Percentiles rank a stretch among this genome's conserved stretches.
Evolutionary conservation across 768 basidiomycete species (phyloP).

Genomic region (Grammothele lineata): DNA sequence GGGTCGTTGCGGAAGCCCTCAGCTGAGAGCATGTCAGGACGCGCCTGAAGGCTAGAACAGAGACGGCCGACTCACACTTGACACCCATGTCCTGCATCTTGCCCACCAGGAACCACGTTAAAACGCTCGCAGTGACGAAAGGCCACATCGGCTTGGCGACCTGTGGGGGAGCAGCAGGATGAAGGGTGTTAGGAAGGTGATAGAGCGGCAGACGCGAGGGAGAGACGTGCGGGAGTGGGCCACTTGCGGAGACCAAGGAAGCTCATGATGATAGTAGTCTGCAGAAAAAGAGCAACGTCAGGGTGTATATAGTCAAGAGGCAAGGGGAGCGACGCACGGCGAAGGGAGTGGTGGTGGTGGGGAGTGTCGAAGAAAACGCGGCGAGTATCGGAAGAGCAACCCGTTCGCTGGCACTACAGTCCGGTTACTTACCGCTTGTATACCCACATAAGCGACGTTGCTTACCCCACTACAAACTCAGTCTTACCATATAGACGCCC

Average conservation of each 20-base stretch:
- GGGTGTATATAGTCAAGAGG: too few relatives aligned
- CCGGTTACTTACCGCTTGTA: too few relatives aligned
- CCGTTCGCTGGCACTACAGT: too few relatives aligned
- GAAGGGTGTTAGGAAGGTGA: neutral
- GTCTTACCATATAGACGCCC: too few relatives aligned
- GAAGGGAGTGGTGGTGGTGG: neutral
- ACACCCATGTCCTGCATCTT: constrained; percentile 67
- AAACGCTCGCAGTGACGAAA: constrained; percentile 60
- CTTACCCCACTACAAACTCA: too few relatives aligned
- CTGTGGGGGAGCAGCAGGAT: constrained; percentile 33
- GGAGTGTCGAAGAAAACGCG: constrained; percentile 11
- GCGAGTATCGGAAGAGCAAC: too few relatives aligned
- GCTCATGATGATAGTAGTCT: constrained; percentile 41
- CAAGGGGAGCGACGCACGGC: neutral
- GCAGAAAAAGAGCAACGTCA: too few relatives aligned
- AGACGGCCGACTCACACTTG: constrained; percentile 53
- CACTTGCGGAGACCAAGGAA: constrained; percentile 81
- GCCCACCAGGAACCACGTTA: constrained; percentile 65
- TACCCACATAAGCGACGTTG: too few relatives aligned
- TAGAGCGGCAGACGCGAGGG: neutral
- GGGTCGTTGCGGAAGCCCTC: constrained; percentile 69
- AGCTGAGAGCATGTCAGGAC: constrained; percentile 47
- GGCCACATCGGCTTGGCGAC: constrained; percentile 75
- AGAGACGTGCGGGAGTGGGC: constrained; percentile 66
- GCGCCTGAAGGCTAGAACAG: too few relatives aligned